phyloP scores from a whole-genome alignment of 1,284 basidiomycete species.

The Austropuccinia psidii region DNA sequence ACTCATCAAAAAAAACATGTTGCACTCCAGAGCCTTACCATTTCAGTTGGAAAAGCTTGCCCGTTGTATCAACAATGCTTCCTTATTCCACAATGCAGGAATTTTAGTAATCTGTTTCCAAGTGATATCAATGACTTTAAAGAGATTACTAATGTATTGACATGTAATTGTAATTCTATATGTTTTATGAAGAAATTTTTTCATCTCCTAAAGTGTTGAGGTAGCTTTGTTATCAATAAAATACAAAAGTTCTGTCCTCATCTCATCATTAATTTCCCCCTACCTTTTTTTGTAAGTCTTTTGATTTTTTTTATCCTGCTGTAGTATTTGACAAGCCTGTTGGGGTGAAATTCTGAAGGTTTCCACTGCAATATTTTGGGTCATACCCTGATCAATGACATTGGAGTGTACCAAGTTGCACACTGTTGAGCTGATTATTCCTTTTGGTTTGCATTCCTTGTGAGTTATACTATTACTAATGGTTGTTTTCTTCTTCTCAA shows the following conservation, averaged over 20 bases:
- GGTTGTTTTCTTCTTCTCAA: too few relatives aligned
- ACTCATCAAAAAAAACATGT: not conserved
- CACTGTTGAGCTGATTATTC: too few relatives aligned
- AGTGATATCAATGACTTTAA: not conserved
- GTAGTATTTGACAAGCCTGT: not conserved
- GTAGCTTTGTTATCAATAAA: not conserved
- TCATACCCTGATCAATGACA: not conserved
- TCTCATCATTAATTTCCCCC: not conserved
- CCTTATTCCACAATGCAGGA: not conserved
- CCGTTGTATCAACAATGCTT: not conserved
- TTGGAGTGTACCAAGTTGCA: not conserved
- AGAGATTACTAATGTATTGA: constrained; percentile 5
- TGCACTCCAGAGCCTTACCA: not conserved
- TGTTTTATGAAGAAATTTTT: not conserved
- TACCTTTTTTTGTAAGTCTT: not conserved
- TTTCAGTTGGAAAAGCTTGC: not conserved
- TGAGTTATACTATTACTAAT: too few relatives aligned
- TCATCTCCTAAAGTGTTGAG: not conserved
- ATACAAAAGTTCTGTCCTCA: not conserved
- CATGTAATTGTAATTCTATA: not conserved
- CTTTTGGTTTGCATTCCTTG: too few relatives aligned
- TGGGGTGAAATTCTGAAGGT: not conserved
- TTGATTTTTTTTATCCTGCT: not conserved
- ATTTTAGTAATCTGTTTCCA: not conserved
- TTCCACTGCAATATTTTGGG: not conserved